Conservation (phyloP, 768 basidiomycete genomes). For the Mycena metata region DNA sequence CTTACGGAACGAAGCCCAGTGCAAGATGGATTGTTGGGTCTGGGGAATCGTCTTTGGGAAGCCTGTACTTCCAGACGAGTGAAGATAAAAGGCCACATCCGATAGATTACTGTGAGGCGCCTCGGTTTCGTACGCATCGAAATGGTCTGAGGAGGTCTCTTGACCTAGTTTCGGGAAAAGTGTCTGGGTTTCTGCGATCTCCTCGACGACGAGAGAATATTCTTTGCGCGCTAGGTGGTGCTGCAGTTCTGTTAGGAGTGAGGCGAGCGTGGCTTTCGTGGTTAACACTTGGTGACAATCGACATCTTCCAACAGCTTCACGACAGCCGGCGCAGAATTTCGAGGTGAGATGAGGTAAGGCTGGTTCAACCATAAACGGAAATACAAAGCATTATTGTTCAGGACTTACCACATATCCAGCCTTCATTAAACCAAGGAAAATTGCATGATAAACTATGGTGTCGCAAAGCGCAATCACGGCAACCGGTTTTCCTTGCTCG, state of each 20-base stretch:
- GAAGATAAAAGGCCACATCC: conserved; percentile 48
- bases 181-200: not conserved
- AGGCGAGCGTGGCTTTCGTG: not conserved
- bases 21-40: conserved; percentile 42
- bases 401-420: not conserved
- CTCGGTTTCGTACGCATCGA: not conserved
- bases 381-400: not conserved
- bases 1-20: conserved; percentile 55
- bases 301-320: not conserved
- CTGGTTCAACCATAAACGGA: not conserved
- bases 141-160: not conserved
- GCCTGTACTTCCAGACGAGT: conserved; percentile 60
- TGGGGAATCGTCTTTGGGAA: conserved; percentile 59
- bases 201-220: not conserved
- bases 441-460: not conserved
- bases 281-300: not conserved
- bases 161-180: not conserved
- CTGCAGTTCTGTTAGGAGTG: not conserved
- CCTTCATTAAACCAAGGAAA: not conserved
- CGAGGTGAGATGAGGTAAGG: not conserved
- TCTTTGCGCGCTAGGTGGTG: not conserved
- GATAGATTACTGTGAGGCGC: not conserved
- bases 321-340: not conserved
- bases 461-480: not conserved
- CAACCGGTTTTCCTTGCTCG: not conserved